Percentiles rank a stretch among this genome's conserved stretches.
Evolutionary conservation across 768 basidiomycete species (phyloP).

Genomic region (Leucocoprinus birnbaumii): DNA sequence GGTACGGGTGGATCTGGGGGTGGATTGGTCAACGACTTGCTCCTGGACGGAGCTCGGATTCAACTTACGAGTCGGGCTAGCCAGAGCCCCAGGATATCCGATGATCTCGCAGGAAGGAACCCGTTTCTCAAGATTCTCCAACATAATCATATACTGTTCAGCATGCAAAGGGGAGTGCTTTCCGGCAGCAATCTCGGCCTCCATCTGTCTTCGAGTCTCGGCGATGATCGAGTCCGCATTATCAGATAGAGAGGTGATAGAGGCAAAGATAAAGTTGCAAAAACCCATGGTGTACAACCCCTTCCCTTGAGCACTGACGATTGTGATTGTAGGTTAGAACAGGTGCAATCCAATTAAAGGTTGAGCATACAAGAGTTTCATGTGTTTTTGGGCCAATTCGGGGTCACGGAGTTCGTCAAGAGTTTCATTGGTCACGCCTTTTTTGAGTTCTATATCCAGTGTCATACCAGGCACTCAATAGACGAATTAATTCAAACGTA

Average conservation of each 20-base stretch:
- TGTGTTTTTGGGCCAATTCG: constrained; percentile 41
- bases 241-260: not conserved
- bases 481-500: not conserved
- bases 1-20: not conserved
- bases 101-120: not conserved
- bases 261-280: not conserved
- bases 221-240: not conserved
- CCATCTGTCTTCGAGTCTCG: not conserved
- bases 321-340: constrained; percentile 8
- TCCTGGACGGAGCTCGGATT: too few relatives aligned
- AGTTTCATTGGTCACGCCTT: not conserved
- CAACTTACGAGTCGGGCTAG: too few relatives aligned
- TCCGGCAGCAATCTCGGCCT: not conserved
- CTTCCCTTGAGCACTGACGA: not conserved
- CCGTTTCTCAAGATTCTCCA: not conserved
- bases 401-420: constrained; percentile 30
- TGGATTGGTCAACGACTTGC: not conserved
- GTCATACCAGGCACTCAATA: too few relatives aligned
- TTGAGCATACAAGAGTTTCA: constrained; percentile 17
- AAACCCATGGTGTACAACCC: not conserved
- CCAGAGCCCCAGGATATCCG: not conserved
- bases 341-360: not conserved
- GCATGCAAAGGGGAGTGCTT: not conserved
- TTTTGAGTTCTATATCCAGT: not conserved
- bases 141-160: not conserved